Conservation (phyloP, 139 green algal species). For the Auxenochlorella protothecoides region DNA sequence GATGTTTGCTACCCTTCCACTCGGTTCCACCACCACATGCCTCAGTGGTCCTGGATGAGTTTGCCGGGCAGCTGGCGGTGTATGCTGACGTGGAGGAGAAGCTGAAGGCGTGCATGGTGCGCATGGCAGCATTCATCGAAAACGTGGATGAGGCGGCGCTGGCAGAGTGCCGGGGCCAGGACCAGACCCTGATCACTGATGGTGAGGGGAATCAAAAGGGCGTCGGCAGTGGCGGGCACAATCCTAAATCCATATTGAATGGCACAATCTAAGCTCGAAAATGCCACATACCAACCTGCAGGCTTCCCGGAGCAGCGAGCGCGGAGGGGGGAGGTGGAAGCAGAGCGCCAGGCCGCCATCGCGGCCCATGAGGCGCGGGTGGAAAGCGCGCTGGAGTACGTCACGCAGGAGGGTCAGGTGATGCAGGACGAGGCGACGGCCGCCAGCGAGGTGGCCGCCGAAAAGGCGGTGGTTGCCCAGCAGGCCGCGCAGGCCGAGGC, state of each 20-base stretch:
- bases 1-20: no score
- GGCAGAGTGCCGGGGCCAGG: background rate
- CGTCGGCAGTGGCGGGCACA: background rate
- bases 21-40: no score
- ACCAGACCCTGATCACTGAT: background rate
- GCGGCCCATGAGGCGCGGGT: no score
- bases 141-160: conserved; percentile 1
- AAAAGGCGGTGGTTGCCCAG: no score
- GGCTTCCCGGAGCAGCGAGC: conserved; percentile 5
- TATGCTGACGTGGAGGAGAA: conserved; percentile 29
- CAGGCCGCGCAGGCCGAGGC: no score
- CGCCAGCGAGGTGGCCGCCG: no score
- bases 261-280: no score
- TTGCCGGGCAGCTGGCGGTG: conserved; percentile 25
- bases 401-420: no score
- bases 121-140: conserved; percentile 18
- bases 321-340: background rate
- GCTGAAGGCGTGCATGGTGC: conserved; percentile 16
- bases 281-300: background rate
- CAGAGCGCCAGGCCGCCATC: background rate
- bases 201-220: background rate
- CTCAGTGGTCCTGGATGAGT: conserved; percentile 4
- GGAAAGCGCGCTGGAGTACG: no score
- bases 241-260: no score
- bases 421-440: no score